These are phyloP conservation scores for Cynara cardunculus DNA, from an alignment of 129 eudicot species.

Conservation along the genomic window DNA sequence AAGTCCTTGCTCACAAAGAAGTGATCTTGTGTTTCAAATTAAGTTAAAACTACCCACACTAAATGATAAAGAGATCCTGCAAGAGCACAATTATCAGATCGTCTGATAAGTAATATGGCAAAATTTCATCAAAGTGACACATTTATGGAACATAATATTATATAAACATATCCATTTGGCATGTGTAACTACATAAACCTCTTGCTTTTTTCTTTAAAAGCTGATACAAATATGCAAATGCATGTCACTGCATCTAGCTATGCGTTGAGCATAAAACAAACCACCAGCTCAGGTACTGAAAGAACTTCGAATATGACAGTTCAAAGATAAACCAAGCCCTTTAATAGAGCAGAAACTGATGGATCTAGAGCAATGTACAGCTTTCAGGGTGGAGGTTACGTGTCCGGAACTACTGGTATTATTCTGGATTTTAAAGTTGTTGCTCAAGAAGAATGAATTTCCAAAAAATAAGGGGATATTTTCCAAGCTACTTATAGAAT, in stretches of 20 bases:
- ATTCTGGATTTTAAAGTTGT: not conserved
- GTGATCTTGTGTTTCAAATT: not conserved
- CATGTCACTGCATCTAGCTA: not conserved
- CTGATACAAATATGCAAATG: not conserved
- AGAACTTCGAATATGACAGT: not conserved
- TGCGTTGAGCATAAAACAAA: not conserved
- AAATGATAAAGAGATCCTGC: not conserved
- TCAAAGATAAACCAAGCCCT: not conserved
- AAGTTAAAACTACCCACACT: not conserved
- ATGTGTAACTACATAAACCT: slow-evolving; percentile 10
- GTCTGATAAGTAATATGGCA: not conserved
- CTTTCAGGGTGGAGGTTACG: not conserved
- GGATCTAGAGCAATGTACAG: not conserved
- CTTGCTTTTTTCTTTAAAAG: not conserved
- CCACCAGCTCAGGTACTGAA: not conserved
- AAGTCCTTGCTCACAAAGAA: not conserved
- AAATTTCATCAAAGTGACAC: not conserved
- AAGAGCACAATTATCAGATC: not conserved
- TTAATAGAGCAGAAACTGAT: not conserved
- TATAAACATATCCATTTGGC: not conserved
- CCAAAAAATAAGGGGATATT: slow-evolving; percentile 18
- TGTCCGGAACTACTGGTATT: not conserved
- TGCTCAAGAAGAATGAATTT: not conserved
- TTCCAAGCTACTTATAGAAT: slow-evolving; percentile 3
- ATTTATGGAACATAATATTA: not conserved